Conservation (phyloP, 106 monocot genomes). For the Apostasia shenzhenica region DNA sequence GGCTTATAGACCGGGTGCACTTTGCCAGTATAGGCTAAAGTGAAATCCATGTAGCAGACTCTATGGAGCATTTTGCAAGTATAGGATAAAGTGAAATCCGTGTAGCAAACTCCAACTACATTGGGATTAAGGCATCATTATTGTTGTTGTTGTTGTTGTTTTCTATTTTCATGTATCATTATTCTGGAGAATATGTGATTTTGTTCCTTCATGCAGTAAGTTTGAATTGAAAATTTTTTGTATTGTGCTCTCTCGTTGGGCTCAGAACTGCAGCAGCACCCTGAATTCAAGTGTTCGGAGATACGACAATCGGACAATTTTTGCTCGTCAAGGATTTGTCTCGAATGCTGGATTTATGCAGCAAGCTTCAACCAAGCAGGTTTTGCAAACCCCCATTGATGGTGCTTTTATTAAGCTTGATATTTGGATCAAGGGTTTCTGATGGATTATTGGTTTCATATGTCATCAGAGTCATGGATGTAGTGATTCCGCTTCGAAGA, state of each 20-base stretch:
- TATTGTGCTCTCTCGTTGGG: neutral
- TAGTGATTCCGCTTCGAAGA: constrained; percentile 10
- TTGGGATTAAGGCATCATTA: too few species aligned
- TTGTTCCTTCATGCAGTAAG: neutral
- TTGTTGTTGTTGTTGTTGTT: too few species aligned
- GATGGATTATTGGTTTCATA: neutral
- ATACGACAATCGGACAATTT: constrained; percentile 29
- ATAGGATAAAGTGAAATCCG: too few species aligned
- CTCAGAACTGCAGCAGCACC: constrained; percentile 46
- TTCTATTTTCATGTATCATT: neutral
- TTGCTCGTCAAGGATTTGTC: constrained; percentile 33
- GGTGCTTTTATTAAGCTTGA: neutral
- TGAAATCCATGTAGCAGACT: too few species aligned
- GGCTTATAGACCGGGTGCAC: too few species aligned
- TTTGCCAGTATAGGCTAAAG: too few species aligned
- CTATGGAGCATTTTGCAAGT: too few species aligned
- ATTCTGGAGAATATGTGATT: neutral
- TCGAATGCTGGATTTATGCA: constrained; percentile 39
- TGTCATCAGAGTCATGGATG: constrained; percentile 6
- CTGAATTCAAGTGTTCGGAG: constrained; percentile 16
- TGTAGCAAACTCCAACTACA: too few species aligned
- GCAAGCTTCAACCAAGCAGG: constrained; percentile 15
- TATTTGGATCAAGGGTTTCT: neutral
- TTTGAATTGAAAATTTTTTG: neutral
- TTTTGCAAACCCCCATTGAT: neutral